These are phyloP conservation scores for Endotrypanum monterogeii DNA, from an alignment of 208 protist genomes.

Conservation along the genomic window DNA sequence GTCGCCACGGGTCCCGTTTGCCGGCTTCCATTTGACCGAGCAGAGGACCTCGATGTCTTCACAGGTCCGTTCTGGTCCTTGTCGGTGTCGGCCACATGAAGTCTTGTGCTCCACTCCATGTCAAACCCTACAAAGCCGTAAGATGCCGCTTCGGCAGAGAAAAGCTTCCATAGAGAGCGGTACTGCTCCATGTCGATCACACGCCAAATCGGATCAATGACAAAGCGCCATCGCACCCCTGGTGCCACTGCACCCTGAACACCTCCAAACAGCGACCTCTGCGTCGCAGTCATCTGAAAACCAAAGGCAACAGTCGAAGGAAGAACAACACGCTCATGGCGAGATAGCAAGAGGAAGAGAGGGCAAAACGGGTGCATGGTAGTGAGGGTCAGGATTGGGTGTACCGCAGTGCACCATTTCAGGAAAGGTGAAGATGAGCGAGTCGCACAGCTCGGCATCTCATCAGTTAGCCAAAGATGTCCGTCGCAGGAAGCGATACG, in stretches of 20 bases:
- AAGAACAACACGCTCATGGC: constrained; percentile 5
- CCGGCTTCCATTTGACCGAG: constrained; percentile 7
- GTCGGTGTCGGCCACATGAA: not conserved
- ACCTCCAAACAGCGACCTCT: constrained; percentile 1
- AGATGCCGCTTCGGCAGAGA: constrained; percentile 32
- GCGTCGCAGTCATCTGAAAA: constrained; percentile 2
- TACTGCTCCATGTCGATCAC: constrained; percentile 34
- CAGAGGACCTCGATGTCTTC: not conserved
- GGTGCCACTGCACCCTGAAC: not conserved
- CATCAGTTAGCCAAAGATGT: not conserved
- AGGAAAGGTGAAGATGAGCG: not conserved
- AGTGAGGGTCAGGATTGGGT: not conserved
- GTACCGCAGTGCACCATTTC: not conserved
- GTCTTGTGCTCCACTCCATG: constrained; percentile 60
- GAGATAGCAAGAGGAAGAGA: not conserved
- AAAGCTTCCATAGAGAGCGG: constrained; percentile 20
- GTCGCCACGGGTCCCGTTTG: constrained; percentile 42
- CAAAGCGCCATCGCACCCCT: constrained; percentile 18
- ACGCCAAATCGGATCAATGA: constrained; percentile 64
- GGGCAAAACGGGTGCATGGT: constrained; percentile 5
- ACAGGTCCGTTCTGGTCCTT: not conserved
- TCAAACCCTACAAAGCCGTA: constrained; percentile 62
- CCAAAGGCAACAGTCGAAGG: not conserved
- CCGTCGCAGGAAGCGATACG: not conserved
- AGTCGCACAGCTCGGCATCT: not conserved